Percentiles rank a stretch among this genome's conserved stretches.
phyloP scores from a whole-genome alignment of 2,329 filamentous ascomycete species.

The Colletotrichum paranaense region DNA sequence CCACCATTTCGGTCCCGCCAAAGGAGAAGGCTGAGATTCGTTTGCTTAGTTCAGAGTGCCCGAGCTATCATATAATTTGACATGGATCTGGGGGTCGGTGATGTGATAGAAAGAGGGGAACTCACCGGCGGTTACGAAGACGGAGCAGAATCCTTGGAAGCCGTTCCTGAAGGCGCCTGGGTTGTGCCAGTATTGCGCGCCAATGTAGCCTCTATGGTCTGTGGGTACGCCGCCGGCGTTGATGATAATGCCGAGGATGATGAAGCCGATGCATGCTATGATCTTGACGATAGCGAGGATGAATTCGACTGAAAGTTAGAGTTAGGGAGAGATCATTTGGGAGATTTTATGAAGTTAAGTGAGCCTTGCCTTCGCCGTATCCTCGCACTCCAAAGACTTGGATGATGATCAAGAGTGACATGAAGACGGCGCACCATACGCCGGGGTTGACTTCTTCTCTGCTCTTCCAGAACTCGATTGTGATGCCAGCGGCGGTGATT shows the following conservation, averaged over 20 bases:
- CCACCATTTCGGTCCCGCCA: conserved; percentile 40
- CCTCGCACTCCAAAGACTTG: conserved; percentile 62
- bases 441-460: conserved; percentile 59
- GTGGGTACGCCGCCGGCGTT: conserved; percentile 35
- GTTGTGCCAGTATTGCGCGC: conserved; percentile 38
- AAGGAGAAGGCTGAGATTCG: conserved; percentile 32
- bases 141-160: conserved; percentile 39
- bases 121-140: conserved; percentile 36
- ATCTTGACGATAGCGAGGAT: conserved; percentile 68
- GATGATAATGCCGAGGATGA: conserved; percentile 38
- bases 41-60: too few species aligned
- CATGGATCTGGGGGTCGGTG: too few species aligned
- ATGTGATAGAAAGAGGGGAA: not conserved
- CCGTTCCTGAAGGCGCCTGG: conserved; percentile 39
- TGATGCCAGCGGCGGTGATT: conserved; percentile 76
- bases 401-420: conserved; percentile 56
- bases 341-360: too few species aligned
- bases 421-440: conserved; percentile 63
- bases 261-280: conserved; percentile 31
- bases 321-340: too few species aligned
- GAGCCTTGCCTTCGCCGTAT: conserved; percentile 56
- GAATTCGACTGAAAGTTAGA: conserved; percentile 59
- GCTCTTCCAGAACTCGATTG: conserved; percentile 73
- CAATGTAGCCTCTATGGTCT: conserved; percentile 37
- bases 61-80: not conserved